These are phyloP conservation scores for Ogataea saltuana DNA, from an alignment of 805 yeast genomes.

Conservation along the genomic window DNA sequence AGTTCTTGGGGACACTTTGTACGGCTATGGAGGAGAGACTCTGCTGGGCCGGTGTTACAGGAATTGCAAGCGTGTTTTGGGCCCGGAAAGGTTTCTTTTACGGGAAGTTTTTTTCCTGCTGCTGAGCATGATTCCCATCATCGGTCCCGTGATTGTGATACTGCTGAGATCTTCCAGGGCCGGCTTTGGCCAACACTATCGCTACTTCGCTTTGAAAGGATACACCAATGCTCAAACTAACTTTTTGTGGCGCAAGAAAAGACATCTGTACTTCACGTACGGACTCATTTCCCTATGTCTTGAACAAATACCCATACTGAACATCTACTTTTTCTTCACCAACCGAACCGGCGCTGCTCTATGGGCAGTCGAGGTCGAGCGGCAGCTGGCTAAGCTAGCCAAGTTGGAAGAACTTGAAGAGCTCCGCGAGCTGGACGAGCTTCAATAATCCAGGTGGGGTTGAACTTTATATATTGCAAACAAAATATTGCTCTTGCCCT, in stretches of 20 bases:
- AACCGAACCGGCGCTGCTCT: constrained; percentile 63
- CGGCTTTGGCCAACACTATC: constrained; percentile 51
- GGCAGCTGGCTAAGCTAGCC: constrained; percentile 2
- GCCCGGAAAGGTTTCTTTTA: constrained; percentile 44
- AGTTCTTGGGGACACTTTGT: constrained; percentile 23
- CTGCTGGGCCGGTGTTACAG: constrained; percentile 24
- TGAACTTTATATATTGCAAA: no score
- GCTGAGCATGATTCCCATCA: constrained; percentile 52
- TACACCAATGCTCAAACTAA: constrained; percentile 44
- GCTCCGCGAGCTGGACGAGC: background rate
- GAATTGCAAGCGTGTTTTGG: constrained; percentile 21
- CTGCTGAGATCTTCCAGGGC: constrained; percentile 54
- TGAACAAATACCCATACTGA: constrained; percentile 55
- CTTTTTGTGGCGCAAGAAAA: constrained; percentile 37
- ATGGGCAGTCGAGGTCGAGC: constrained; percentile 53
- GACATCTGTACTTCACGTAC: constrained; percentile 42
- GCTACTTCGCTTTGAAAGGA: constrained; percentile 61
- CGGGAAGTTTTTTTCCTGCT: constrained; percentile 39
- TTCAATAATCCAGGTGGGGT: no score
- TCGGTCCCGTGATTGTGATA: constrained; percentile 58
- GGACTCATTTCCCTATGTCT: constrained; percentile 53
- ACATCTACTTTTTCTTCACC: constrained; percentile 56
- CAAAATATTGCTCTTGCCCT: no score
- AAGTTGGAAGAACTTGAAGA: background rate
- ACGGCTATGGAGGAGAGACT: constrained; percentile 33